phyloP scores from a whole-genome alignment of 1,284 basidiomycete species.

The Butyriboletus pseudospeciosus region DNA sequence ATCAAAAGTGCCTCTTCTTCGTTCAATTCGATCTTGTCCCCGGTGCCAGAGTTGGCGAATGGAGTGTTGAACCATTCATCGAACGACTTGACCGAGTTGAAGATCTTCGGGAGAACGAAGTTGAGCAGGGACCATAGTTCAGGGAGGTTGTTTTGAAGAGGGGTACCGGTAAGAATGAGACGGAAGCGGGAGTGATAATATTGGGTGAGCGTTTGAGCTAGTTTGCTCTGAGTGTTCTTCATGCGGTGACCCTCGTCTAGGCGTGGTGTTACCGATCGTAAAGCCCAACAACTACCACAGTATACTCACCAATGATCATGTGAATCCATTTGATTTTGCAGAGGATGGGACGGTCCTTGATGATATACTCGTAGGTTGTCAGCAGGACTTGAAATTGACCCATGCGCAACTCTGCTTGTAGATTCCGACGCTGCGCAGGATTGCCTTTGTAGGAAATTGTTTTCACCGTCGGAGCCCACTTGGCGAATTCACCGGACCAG shows the following conservation, averaged over 20 bases:
- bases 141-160: slow-evolving; percentile 97
- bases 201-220: slow-evolving; percentile 88
- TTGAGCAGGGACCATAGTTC: slow-evolving; percentile 98
- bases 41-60: slow-evolving; percentile 94
- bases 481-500: slow-evolving; percentile 96
- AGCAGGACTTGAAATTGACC: slow-evolving; percentile 92
- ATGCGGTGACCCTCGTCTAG: slow-evolving; percentile 97
- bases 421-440: slow-evolving; percentile 69
- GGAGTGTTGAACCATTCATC: slow-evolving; percentile 99
- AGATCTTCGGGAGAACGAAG: slow-evolving; percentile 97
- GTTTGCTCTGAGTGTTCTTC: slow-evolving; percentile 98
- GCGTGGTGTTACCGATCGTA: slow-evolving; percentile 3
- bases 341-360: slow-evolving; percentile 91
- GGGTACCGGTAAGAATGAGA: slow-evolving; percentile 96
- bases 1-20: slow-evolving; percentile 99
- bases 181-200: slow-evolving; percentile 93
- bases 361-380: slow-evolving; percentile 99
- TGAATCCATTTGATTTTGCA: slow-evolving; percentile 96
- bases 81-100: slow-evolving; percentile 99
- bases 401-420: slow-evolving; percentile 71
- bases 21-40: slow-evolving; percentile 98
- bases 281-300: neutral
- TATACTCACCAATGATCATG: slow-evolving; percentile 85
- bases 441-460: slow-evolving; percentile 93
- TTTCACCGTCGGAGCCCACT: slow-evolving; percentile 91